A percentile compares a stretch with the other conserved stretches of the same genome.
phyloP scores from a whole-genome alignment of 2,329 filamentous ascomycete genomes.

The Bipolaris bicolor region DNA sequence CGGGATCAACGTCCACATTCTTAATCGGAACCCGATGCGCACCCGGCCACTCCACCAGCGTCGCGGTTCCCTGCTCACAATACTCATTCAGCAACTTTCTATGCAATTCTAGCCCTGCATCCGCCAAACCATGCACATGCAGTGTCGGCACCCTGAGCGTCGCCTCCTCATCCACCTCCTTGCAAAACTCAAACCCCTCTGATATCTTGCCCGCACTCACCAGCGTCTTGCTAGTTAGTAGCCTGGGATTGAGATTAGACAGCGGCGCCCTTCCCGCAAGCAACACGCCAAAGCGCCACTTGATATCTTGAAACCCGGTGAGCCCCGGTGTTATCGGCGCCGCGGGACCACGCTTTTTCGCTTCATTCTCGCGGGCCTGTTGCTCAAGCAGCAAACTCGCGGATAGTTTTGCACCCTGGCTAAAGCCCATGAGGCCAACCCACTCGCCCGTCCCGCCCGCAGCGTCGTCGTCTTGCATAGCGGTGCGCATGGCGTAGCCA shows the following conservation, averaged over 20 bases:
- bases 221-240: constrained; percentile 46
- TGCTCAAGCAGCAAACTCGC: constrained; percentile 61
- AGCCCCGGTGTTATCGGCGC: constrained; percentile 27
- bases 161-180: constrained; percentile 50
- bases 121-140: constrained; percentile 70
- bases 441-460: constrained; percentile 52
- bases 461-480: constrained; percentile 54
- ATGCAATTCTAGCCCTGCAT: constrained; percentile 66
- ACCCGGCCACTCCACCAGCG: constrained; percentile 74
- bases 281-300: constrained; percentile 67
- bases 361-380: constrained; percentile 57
- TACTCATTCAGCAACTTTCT: constrained; percentile 63
- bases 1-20: constrained; percentile 65
- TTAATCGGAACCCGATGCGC: constrained; percentile 74
- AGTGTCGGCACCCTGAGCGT: constrained; percentile 65
- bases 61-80: constrained; percentile 61
- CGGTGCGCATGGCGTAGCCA: constrained; percentile 52
- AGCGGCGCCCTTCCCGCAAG: constrained; percentile 67
- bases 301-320: constrained; percentile 33
- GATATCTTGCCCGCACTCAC: constrained; percentile 52
- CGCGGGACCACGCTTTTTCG: constrained; percentile 31
- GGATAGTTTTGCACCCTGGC: constrained; percentile 57
- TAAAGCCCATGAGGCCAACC: constrained; percentile 59
- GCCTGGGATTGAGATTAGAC: constrained; percentile 57
- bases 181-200: constrained; percentile 50